Evolutionary conservation across 106 monocot genomes (phyloP), one percentile per base, ranked within the genome.

Genomic region (Hemerocallis citrina): DNA sequence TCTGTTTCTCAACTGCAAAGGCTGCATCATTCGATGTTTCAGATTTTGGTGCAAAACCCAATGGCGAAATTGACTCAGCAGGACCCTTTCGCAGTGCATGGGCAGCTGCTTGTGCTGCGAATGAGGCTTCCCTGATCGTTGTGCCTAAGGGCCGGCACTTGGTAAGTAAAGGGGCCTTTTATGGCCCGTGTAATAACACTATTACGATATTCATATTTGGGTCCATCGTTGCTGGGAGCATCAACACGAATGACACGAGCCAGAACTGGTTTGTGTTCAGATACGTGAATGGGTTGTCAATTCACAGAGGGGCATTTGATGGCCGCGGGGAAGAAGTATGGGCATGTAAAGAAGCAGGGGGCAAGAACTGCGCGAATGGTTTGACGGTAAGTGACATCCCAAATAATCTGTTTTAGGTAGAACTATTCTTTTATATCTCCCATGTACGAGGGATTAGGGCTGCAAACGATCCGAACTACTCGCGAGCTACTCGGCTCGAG

Each of bases 161-260:
- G 13, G 32, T 86, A 8, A 34, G 71, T 35, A 61, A 48, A n/a
- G 66, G 61, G 0, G 5, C 25, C 12, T 62, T 86, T 61, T 4
- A 32, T 0, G 85, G 85, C 0, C 77, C 81, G 0, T 85, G 85
- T 71, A 71, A 55, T n/a, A 74, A 24, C 28, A 29, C n/a, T 9
- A 52, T 23, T 11, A 20, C 3, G 8, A 11, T 23, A 6, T 22
- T 22, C 5, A 11, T 49, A 5, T 23, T 22, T 7, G 49, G 49
- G 22, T 22, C 49, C 19, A 5, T 49, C 4, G 19, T 22, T 4
- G 81, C 77, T 0, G 64, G 13, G 8, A 23, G 5, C 9, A 8
- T 7, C 5, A n/a, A 23, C 3, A 35, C 46, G 43, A 47, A 55
- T 69, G 22, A n/a, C 2, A 35, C 7, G 22, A 34, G 10, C 17